Base-by-base conservation (phyloP, 768 basidiomycete species). In the Pleurotus cornucopiae region DNA sequence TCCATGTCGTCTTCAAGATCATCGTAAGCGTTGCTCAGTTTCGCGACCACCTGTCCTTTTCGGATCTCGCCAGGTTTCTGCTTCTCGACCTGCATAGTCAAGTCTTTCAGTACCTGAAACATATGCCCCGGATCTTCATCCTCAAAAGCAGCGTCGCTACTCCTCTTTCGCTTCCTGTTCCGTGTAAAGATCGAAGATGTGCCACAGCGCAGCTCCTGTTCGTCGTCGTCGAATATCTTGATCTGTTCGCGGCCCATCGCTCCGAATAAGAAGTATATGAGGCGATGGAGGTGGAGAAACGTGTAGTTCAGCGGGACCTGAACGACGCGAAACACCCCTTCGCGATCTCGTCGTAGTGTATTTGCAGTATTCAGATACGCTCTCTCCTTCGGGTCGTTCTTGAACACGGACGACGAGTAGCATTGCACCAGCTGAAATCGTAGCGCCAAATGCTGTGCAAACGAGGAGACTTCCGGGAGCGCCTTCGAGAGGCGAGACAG, bases 301-400 rank as follows among this genome's bases (percentile, higher is more conserved):
- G 84, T 86, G 64, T 88, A 89, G 64, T 77, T 86, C 23, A 82
- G 71, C 0, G 88, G 88, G 6, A 88, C 85, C 60, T 88, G 87
- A 4, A 82, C 81, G 52, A 89, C 70, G 52, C 88, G 79, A 62
- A 83, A 81, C 2, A 85, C 75, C 4, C 83, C 81, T 12, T 60
- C 57, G 1, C 38, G 14, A 41, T 52, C 49, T 23, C 38, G 13
- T 21, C 49, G 34, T 7, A 52, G 49, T 11, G 49, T 52, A 23
- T 52, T 52, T 14, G 39, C 37, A 20, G 26, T 39, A 39, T 52
- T 52, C 6, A 40, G 5, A 23, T 39, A 52, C 16, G 37, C 37
- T 21, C 40, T 52, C 13, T 38, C 49, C 49, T 52, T 52, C 18
- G 49, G 25, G 14, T 40, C 16, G 25, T 52, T 52, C 37, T 21